Conservation (phyloP, 75 land plant genomes). For the Cryptomeria japonica region DNA sequence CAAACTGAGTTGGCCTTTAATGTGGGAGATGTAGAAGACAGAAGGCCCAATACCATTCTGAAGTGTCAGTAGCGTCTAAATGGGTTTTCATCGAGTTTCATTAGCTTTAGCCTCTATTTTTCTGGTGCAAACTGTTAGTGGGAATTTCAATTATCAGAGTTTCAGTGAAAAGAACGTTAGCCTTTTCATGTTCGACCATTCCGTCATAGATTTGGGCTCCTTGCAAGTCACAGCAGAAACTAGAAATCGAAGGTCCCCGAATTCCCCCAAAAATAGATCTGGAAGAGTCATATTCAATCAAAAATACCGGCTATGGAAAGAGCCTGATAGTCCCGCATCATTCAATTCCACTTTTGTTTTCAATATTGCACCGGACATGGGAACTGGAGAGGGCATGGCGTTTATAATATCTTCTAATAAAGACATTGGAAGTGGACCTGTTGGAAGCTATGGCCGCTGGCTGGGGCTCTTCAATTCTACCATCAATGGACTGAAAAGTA, state of each 20-base stretch:
- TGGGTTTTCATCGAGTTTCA: background rate
- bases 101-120: background rate
- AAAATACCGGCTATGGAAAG: background rate
- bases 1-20: too few relatives aligned
- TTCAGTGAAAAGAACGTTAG: background rate
- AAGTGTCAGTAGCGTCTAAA: background rate
- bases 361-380: background rate
- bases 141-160: background rate
- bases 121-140: background rate
- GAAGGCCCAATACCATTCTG: too few relatives aligned
- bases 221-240: slow-evolving; percentile 2
- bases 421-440: slow-evolving; percentile 9
- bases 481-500: slow-evolving; percentile 32
- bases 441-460: slow-evolving; percentile 38
- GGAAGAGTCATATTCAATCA: background rate
- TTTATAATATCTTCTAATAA: slow-evolving; percentile 32
- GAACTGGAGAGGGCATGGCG: slow-evolving; percentile 40
- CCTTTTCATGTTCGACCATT: background rate
- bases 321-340: slow-evolving; percentile 19
- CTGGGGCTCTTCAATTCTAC: slow-evolving; percentile 62
- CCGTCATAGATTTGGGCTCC: background rate
- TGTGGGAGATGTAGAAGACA: too few relatives aligned
- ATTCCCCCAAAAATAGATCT: background rate
- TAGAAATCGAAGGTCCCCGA: background rate
- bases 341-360: slow-evolving; percentile 45